These are phyloP conservation scores for Ascosphaera pollenicola DNA, from an alignment of 2,329 filamentous ascomycete genomes.

Conservation along the genomic window DNA sequence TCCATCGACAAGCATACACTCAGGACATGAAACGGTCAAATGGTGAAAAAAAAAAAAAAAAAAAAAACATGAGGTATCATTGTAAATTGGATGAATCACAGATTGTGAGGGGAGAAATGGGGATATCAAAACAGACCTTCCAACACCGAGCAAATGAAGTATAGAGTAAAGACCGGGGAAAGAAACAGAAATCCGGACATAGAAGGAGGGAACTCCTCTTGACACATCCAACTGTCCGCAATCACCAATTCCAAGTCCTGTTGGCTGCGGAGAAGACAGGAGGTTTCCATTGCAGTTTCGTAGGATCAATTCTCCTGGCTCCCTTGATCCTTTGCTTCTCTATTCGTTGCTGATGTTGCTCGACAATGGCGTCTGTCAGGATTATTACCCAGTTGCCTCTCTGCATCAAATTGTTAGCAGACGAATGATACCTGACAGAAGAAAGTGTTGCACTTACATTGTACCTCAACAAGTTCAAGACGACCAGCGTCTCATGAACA, in stretches of 20 bases:
- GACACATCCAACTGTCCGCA: background rate
- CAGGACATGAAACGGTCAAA: too few species aligned
- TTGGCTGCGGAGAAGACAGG: conserved; percentile 79
- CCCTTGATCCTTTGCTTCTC: conserved; percentile 65
- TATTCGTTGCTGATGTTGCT: conserved; percentile 43
- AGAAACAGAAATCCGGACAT: too few species aligned
- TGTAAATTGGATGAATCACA: too few species aligned
- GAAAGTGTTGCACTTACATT: conserved; percentile 28
- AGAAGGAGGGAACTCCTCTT: too few species aligned
- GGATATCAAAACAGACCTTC: too few species aligned
- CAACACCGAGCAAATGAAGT: too few species aligned
- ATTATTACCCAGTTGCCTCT: conserved; percentile 96
- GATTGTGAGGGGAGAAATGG: too few species aligned
- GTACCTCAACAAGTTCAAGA: conserved; percentile 85
- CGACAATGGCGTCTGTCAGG: conserved; percentile 60
- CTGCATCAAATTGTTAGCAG: conserved; percentile 9
- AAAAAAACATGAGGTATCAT: too few species aligned
- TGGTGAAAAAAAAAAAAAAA: too few species aligned
- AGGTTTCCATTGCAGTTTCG: conserved; percentile 78
- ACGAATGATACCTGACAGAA: background rate
- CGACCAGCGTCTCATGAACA: conserved; percentile 84
- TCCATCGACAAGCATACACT: too few species aligned
- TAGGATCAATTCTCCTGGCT: conserved; percentile 50
- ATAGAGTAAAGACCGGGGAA: too few species aligned
- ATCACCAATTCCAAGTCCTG: conserved; percentile 84